A percentile compares a stretch with the other conserved stretches of the same genome.
phyloP scores from a whole-genome alignment of 2,329 filamentous ascomycete species.

The Emmonsiellopsis sp. region DNA sequence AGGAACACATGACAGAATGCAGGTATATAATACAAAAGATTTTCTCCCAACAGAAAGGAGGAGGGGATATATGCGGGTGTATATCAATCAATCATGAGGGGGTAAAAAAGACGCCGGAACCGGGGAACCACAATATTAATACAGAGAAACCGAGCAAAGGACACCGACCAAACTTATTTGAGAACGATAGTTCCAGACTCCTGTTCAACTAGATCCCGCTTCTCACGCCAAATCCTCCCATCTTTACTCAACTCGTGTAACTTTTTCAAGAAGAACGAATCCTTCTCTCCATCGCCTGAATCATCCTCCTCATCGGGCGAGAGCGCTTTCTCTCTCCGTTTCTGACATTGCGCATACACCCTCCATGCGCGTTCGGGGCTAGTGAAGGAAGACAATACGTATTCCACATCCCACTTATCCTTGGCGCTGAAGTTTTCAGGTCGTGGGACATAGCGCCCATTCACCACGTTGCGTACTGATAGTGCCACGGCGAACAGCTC shows the following conservation, averaged over 20 bases:
- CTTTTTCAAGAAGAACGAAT: constrained; percentile 4
- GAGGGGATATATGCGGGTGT: too few species aligned
- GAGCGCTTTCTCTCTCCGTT: constrained; percentile 45
- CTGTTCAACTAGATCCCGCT: constrained; percentile 45
- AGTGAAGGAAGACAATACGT: constrained; percentile 59
- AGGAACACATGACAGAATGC: too few species aligned
- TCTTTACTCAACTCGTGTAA: constrained; percentile 41
- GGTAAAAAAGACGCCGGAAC: neutral
- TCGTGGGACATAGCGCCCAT: constrained; percentile 54
- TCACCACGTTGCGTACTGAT: constrained; percentile 62
- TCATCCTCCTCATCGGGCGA: constrained; percentile 27
- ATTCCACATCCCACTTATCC: constrained; percentile 66
- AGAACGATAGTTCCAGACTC: constrained; percentile 36
- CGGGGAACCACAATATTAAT: neutral
- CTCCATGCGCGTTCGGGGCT: constrained; percentile 32
- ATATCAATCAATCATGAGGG: too few species aligned
- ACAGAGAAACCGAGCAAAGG: neutral
- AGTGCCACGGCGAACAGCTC: constrained; percentile 61
- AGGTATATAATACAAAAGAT: too few species aligned
- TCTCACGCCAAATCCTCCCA: constrained; percentile 51
- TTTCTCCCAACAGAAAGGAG: too few species aligned
- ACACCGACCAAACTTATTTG: constrained; percentile 18
- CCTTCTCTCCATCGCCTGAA: constrained; percentile 23
- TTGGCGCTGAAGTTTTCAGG: constrained; percentile 41
- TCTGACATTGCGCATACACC: constrained; percentile 50